Evolutionary conservation across 1,139 yeast genomes (phyloP).

Genomic region (Waltiozyma sp.): DNA sequence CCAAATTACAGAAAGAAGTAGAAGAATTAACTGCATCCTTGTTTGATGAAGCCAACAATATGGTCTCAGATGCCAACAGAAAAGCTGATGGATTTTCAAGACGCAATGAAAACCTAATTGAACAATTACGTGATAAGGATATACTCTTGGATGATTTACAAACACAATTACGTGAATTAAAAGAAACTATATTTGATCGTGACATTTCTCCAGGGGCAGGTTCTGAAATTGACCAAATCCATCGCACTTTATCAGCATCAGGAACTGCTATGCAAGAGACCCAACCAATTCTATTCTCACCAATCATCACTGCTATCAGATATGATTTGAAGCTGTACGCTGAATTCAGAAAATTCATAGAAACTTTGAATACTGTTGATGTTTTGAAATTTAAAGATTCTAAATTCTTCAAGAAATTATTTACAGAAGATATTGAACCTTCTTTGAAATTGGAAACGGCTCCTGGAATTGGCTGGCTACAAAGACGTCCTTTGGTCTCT

Average conservation of each 20-base stretch:
- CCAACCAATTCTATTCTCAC: slow-evolving; percentile 31
- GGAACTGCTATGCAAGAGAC: not conserved
- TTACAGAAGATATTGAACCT: slow-evolving; percentile 76
- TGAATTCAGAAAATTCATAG: slow-evolving; percentile 26
- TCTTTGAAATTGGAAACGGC: slow-evolving; percentile 48
- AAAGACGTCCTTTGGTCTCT: slow-evolving; percentile 47
- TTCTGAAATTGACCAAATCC: not conserved
- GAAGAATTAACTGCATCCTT: slow-evolving; percentile 68
- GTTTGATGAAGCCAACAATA: slow-evolving; percentile 70
- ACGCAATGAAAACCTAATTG: slow-evolving; percentile 40
- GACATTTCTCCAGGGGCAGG: slow-evolving; percentile 15
- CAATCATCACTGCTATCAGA: slow-evolving; percentile 44
- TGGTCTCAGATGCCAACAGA: slow-evolving; percentile 64
- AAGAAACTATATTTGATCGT: slow-evolving; percentile 39
- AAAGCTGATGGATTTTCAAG: slow-evolving; percentile 43
- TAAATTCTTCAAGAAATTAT: slow-evolving; percentile 51
- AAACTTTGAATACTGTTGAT: slow-evolving; percentile 21
- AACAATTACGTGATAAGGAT: slow-evolving; percentile 66
- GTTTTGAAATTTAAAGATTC: slow-evolving; percentile 24
- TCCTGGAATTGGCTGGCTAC: slow-evolving; percentile 50
- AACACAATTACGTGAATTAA: slow-evolving; percentile 60
- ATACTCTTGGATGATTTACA: slow-evolving; percentile 53
- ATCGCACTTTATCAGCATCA: slow-evolving; percentile 4
- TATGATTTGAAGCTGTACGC: slow-evolving; percentile 37
- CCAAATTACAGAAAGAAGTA: slow-evolving; percentile 53